Base-by-base conservation (phyloP, 2,329 filamentous ascomycete genomes). In the Sporothrix protearum region DNA sequence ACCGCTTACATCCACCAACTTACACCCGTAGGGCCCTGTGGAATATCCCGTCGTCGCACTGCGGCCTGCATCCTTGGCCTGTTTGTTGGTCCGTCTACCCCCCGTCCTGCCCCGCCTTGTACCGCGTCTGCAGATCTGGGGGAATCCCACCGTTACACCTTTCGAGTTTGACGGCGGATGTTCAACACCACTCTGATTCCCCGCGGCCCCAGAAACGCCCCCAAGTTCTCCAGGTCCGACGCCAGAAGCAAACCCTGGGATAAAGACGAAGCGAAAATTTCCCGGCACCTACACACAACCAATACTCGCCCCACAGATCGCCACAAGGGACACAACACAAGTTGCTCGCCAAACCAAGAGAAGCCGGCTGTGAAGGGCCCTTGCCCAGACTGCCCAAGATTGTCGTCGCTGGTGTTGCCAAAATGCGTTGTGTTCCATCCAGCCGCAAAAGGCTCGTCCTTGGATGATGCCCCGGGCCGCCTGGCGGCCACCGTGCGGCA, bases 91-190 rank as follows among this genome's bases (percentile, higher is more conserved):
- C 14, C 5, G 19, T 8, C 8, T 51, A 6, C n/a, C 25, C 49
- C 7, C 8, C 25, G 49, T 53, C n/a, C n/a, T 22, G 49, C 22
- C 22, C 22, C 12, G 49, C 0, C 57, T 8, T n/a, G n/a, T 33
- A n/a, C 28, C 61, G 22, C 39, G 22, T 64, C 22, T 64, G 61
- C 25, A 45, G 39, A 64, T 64, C 61, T 30, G 61, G 61, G 36
- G 61, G 30, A 64, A 64, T 28, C 22, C 61, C 36, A 64, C 61
- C 8, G 61, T 8, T 4, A 47, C 22, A 47, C 49, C 3, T 28
- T 12, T 53, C 49, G 49, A 53, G 49, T 22, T 22, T 7, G 42
- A 19, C 33, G 19, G 57, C 10, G 9, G 30, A 4, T 33, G 19
- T 39, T 22, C 1, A 61, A 14, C n/a, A 61, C 33, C 33, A 39